Conservation (phyloP, 192 early-diverging fungal genomes). For the Nowakowskiella sp. region DNA sequence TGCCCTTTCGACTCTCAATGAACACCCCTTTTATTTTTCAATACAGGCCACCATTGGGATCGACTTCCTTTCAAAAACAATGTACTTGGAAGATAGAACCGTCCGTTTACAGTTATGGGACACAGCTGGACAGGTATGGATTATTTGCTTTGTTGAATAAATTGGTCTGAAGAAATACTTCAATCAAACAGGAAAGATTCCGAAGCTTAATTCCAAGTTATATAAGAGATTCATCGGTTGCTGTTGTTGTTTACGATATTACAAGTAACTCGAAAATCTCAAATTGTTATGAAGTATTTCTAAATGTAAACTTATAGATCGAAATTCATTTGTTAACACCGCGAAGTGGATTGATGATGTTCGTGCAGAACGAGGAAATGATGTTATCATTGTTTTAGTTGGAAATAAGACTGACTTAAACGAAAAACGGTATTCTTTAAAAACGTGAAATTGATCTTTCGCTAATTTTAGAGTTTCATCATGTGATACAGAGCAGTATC, state of each 20-base stretch:
- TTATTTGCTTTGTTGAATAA: not conserved
- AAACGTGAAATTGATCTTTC: slow-evolving; percentile 9
- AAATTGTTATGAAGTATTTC: not conserved
- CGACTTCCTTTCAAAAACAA: slow-evolving; percentile 98
- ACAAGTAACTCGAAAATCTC: slow-evolving; percentile 56
- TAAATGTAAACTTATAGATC: slow-evolving; percentile 48
- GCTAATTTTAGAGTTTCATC: not conserved
- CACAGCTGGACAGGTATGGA: slow-evolving; percentile 74
- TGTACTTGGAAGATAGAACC: slow-evolving; percentile 97
- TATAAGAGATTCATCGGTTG: slow-evolving; percentile 96
- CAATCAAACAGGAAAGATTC: slow-evolving; percentile 92
- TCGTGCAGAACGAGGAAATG: slow-evolving; percentile 92
- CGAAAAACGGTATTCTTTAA: slow-evolving; percentile 67
- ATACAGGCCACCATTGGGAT: slow-evolving; percentile 99
- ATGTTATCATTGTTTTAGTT: slow-evolving; percentile 96
- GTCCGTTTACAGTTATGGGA: slow-evolving; percentile 99
- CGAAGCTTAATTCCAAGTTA: slow-evolving; percentile 94
- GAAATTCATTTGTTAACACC: slow-evolving; percentile 93
- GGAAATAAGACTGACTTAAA: slow-evolving; percentile 99
- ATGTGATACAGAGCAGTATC: slow-evolving; percentile 67
- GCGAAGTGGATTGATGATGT: slow-evolving; percentile 99
- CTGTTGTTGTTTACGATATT: slow-evolving; percentile 95
- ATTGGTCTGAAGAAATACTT: slow-evolving; percentile 1
- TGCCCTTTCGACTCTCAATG: not conserved
- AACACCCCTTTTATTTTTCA: not conserved